Evolutionary conservation across 2,329 filamentous ascomycete species (phyloP), one percentile per base, ranked within the genome.

Genomic region (Exophiala dermatitidis): DNA sequence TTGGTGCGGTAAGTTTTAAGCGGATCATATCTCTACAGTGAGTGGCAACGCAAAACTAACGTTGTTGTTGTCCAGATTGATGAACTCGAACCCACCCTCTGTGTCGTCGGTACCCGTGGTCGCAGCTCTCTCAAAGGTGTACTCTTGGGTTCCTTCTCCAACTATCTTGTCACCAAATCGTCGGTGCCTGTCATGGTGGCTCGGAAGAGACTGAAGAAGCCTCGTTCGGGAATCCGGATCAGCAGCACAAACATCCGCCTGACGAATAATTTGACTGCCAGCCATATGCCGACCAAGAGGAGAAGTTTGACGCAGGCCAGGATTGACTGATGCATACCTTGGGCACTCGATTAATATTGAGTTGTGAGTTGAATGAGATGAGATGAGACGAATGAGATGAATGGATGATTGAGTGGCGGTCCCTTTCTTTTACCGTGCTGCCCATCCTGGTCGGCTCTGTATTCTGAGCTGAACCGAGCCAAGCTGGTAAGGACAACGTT

Each of bases 151-250:
- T 96, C 90, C 0, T 97, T 98, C 71, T 95, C 88, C 56, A 97
- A 97, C 68, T 98, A 98, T 66, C 78, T 98, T 5, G 90, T 98
- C 32, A 95, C 90, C 36, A 97, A 97, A 73, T 95, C 89, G 59
- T 95, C 88, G 2, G 90, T 95, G 10, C 93, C 93, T 0, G 93
- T 98, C 56, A 98, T 98, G 93, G 93, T 97, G 34, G 93, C 93
- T 5, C 79, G 93, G 54, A 96, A 95, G 75, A 85, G 88, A 53
- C 77, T 96, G 41, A 79, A 87, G 46, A 95, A 95, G 70, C 48
- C 60, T 30, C 56, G 57, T 10, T 57, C 54, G 7, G 87, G 94
- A 72, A 84, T 82, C 68, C 90, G 91, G 68, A 48, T 63, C 37
- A 59, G 56, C 51, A 81, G 81, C 56, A 78, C 82, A 12, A 81